Conservation (phyloP, 179 eudicot species). For the Spergularia azorica region DNA sequence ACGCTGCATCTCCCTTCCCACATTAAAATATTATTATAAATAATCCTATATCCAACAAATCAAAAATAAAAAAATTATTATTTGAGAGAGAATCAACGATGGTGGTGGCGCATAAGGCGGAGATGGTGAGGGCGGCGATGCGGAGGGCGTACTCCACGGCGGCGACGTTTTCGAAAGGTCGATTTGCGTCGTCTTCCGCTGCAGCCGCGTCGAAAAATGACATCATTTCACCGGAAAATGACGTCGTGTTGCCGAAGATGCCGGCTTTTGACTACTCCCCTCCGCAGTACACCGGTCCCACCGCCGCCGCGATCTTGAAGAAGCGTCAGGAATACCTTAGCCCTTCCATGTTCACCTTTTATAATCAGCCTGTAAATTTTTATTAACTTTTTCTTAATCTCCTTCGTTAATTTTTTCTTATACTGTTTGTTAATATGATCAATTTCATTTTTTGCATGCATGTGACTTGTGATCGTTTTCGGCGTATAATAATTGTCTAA, state of each 20-base stretch:
- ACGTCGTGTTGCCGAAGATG: conserved; percentile 37
- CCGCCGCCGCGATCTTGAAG: conserved; percentile 63
- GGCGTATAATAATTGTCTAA: too few species aligned
- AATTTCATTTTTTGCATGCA: background rate
- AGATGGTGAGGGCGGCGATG: conserved; percentile 4
- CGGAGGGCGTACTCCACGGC: conserved; percentile 13
- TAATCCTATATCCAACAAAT: background rate
- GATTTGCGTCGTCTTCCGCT: conserved; percentile 20
- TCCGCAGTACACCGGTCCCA: conserved; percentile 80
- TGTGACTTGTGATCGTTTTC: background rate
- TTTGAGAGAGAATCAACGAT: background rate
- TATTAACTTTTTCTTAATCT: background rate
- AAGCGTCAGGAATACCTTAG: conserved; percentile 77
- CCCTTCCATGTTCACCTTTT: conserved; percentile 86
- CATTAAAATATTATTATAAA: background rate
- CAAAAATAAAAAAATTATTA: too few species aligned
- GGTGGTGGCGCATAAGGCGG: conserved; percentile 3
- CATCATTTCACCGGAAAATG: conserved; percentile 23
- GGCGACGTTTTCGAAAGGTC: conserved; percentile 5
- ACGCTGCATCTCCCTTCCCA: background rate
- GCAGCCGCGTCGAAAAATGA: conserved; percentile 15
- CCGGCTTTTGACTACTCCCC: conserved; percentile 84
- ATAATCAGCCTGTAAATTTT: conserved; percentile 64
- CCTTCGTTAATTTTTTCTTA: background rate
- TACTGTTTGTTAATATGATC: background rate